These are phyloP conservation scores for Closterium sp. DNA, from an alignment of 139 green algal species.

Conservation along the genomic window DNA sequence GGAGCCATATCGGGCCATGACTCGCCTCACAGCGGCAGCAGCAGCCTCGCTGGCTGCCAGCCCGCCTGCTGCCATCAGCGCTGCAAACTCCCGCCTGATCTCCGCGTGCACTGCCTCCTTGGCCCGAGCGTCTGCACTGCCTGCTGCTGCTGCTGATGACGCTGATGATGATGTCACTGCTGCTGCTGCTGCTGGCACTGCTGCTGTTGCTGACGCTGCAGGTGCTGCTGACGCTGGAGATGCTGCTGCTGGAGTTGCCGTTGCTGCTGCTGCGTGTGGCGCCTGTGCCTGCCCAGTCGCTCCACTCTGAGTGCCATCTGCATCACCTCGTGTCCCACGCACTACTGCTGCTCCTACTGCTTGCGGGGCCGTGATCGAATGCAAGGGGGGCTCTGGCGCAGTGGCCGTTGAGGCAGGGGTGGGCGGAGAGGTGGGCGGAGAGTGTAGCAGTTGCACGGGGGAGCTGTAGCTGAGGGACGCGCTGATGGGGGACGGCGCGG, in stretches of 20 bases:
- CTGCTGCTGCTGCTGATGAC: not conserved
- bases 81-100: slow-evolving; percentile 31
- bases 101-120: slow-evolving; percentile 35
- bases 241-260: not conserved
- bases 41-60: slow-evolving; percentile 37
- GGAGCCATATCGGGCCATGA: slow-evolving; percentile 14
- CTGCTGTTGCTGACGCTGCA: not conserved
- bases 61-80: slow-evolving; percentile 23
- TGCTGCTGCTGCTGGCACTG: not conserved
- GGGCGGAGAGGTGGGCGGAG: not conserved
- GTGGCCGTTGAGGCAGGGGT: no score
- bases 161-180: not conserved
- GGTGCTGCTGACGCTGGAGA: not conserved
- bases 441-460: not conserved
- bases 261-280: not conserved
- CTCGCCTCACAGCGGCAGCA: slow-evolving; percentile 8
- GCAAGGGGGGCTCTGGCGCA: not conserved
- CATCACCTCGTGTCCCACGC: not conserved
- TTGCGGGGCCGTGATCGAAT: not conserved
- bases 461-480: not conserved
- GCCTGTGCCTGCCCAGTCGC: not conserved
- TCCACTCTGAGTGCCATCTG: not conserved
- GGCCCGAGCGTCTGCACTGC: not conserved
- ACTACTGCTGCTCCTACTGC: not conserved
- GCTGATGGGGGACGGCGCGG: not conserved